Percentiles rank a stretch among this genome's conserved stretches.
Evolutionary conservation across 1,284 basidiomycete species (phyloP).

Genomic region (Heliocybe sulcata): DNA sequence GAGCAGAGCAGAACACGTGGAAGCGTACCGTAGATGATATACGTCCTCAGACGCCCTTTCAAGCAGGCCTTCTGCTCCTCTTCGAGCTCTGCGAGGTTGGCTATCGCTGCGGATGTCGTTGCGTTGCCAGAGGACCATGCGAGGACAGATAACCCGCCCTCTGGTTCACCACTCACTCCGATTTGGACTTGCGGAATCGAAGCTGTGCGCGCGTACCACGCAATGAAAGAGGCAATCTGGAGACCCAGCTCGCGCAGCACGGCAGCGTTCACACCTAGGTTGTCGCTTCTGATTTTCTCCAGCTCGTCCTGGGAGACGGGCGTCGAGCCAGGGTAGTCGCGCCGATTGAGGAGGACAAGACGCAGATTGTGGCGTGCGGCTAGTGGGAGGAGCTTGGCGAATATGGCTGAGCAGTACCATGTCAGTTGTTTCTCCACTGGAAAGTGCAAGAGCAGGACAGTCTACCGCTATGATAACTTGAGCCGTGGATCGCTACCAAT

Average conservation of each 20-base stretch:
- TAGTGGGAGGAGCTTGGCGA: not conserved
- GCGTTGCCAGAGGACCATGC: slow-evolving; percentile 20
- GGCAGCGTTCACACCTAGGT: slow-evolving; percentile 9
- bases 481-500: not conserved
- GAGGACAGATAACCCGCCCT: slow-evolving; percentile 19
- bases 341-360: slow-evolving; percentile 21
- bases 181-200: not conserved
- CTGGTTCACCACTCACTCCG: slow-evolving; percentile 4
- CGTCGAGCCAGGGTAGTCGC: slow-evolving; percentile 24
- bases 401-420: not conserved
- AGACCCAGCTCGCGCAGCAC: slow-evolving; percentile 14
- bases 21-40: slow-evolving; percentile 17
- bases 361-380: not conserved
- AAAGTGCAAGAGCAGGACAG: not conserved
- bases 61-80: slow-evolving; percentile 11
- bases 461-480: not conserved
- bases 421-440: not conserved
- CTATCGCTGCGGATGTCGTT: slow-evolving; percentile 14
- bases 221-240: slow-evolving; percentile 20
- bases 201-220: slow-evolving; percentile 8
- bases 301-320: slow-evolving; percentile 17
- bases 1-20: not conserved
- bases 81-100: slow-evolving; percentile 13
- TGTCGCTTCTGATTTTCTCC: slow-evolving; percentile 11
- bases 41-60: slow-evolving; percentile 13